Percentiles rank a stretch among this genome's conserved stretches.
These are phyloP conservation scores for Angophora floribunda DNA, from an alignment of 345 rosid species.

Conservation along the genomic window DNA sequence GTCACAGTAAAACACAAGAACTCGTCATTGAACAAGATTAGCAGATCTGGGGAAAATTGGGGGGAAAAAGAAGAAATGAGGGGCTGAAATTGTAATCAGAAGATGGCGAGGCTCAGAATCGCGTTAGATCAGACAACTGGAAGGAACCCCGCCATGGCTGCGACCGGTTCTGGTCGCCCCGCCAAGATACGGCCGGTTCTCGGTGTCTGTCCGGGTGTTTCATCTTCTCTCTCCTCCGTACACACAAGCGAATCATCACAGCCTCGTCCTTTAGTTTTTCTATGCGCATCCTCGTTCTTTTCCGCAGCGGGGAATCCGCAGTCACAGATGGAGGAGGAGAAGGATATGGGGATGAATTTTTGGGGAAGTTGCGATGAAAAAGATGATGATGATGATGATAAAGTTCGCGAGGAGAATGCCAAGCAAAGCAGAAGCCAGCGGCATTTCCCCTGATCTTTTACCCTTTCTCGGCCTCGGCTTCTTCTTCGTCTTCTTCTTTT, in stretches of 20 bases:
- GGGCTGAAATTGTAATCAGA: background rate
- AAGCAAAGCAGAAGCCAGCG: background rate
- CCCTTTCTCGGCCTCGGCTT: too few relatives aligned
- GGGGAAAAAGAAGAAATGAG: background rate
- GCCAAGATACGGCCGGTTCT: conserved; percentile 3
- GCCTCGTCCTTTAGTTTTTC: background rate
- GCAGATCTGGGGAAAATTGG: background rate
- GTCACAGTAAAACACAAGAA: background rate
- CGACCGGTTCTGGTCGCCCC: background rate
- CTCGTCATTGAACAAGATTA: background rate
- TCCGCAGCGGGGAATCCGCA: background rate
- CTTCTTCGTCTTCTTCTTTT: background rate
- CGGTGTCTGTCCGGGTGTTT: background rate
- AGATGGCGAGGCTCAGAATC: background rate
- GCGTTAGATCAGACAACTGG: background rate
- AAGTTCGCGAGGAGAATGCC: background rate
- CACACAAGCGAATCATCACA: background rate
- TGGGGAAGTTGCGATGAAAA: background rate
- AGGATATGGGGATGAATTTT: background rate
- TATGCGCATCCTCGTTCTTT: background rate
- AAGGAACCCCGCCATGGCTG: conserved; percentile 1
- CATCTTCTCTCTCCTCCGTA: background rate
- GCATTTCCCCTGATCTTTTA: background rate
- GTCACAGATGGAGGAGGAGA: background rate
- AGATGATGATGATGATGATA: background rate